Base-by-base conservation (phyloP, 2,329 filamentous ascomycete species). In the Pezicula rhizophila region DNA sequence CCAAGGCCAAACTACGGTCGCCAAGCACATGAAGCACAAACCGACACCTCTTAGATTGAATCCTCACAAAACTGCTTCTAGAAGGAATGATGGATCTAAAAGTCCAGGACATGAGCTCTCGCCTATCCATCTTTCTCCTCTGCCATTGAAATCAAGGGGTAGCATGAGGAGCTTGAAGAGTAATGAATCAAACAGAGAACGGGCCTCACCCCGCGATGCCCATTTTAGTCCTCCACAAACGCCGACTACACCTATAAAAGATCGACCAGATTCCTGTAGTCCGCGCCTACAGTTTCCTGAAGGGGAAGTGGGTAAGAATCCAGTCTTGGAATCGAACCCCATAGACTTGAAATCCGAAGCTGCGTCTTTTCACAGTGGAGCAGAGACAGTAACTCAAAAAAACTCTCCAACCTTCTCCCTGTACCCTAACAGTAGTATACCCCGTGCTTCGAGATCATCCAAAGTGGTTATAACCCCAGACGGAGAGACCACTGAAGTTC, bases 141-240 rank as follows among this genome's bases (percentile, higher is more conserved):
- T 40, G 17, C 11, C 17, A 17, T 14, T 40, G 4, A 23, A 17
- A 15, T 10, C 38, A 12, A 17, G 17, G 12, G 11, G 23, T 40
- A 18, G 28, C 28, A 10, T 40, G 2, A 40, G 23, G 38, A 40
- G 38, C 10, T 12, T 40, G 17, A 40, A 18, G 23, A 40, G 38
- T 23, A 20, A 18, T 20, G 23, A 8, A 2, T 40, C 38, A 40
- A 23, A 28, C 18, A 12, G 26, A 15, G 51, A 28, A 20, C 59
- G 56, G 53, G 52, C 57, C 12, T 55, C 54, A 45, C 57, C 58
- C 3, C 47, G 57, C 2, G 58, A 59, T 50, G 53, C 57, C 17
- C 57, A 58, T 41, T 55, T 57, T 42, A 53, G 46, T 46, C 50
- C 51, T 39, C 52, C 55, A n/a, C 33, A 47, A 10, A 56, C 57